phyloP scores from a whole-genome alignment of 1,139 yeast species.

The Hyphopichia buzzinii region DNA sequence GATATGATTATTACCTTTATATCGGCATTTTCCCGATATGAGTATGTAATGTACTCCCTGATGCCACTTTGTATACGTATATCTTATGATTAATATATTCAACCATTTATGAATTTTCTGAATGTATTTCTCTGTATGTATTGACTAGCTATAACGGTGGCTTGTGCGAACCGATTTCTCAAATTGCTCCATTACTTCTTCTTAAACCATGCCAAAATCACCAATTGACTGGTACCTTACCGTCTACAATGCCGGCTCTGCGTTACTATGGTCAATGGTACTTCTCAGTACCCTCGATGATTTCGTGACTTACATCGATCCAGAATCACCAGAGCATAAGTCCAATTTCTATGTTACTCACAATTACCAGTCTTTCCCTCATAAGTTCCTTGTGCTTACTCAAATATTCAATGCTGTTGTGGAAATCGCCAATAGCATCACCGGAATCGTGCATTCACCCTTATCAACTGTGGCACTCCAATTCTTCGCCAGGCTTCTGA shows the following conservation, averaged over 20 bases:
- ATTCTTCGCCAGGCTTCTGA: constrained; percentile 31
- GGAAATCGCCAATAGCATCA: constrained; percentile 25
- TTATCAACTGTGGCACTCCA: constrained; percentile 28
- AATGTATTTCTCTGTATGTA: no score
- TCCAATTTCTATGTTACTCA: constrained; percentile 11
- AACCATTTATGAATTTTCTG: no score
- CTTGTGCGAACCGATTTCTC: no score
- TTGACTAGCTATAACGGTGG: no score
- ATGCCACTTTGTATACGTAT: no score
- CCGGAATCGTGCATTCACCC: constrained; percentile 32
- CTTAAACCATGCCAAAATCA: background rate
- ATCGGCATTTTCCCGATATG: no score
- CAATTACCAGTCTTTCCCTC: constrained; percentile 23
- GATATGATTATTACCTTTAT: no score
- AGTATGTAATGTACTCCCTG: no score
- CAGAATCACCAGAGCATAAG: background rate
- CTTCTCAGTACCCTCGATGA: constrained; percentile 16
- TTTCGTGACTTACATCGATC: constrained; percentile 8
- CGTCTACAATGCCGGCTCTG: constrained; percentile 64
- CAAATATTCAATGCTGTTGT: constrained; percentile 29
- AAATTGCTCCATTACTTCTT: no score
- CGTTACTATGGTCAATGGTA: constrained; percentile 65
- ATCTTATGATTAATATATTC: no score
- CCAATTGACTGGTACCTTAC: constrained; percentile 14
- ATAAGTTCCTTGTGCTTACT: constrained; percentile 24